Evolutionary conservation across 2,329 filamentous ascomycete species (phyloP).

Genomic region (Arthrocladium fulminans): DNA sequence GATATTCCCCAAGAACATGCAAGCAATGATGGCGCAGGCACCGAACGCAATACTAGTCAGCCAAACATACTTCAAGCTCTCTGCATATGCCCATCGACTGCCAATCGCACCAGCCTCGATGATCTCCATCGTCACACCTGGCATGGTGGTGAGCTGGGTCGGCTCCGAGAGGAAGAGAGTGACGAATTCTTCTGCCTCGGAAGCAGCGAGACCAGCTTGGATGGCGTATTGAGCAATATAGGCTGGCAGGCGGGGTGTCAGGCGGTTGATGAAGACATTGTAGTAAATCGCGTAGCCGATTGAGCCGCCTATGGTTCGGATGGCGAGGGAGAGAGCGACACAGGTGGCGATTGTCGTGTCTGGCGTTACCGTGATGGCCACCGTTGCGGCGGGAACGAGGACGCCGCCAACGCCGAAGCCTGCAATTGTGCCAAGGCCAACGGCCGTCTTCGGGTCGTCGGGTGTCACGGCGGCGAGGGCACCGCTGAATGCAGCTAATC

Average conservation of each 20-base stretch:
- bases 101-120: slow-evolving; percentile 12
- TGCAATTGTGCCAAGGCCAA: slow-evolving; percentile 4
- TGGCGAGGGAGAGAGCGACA: slow-evolving; percentile 9
- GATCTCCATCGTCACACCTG: slow-evolving; percentile 1
- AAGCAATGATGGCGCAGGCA: slow-evolving; percentile 45
- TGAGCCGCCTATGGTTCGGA: slow-evolving; percentile 9
- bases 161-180: slow-evolving; percentile 10
- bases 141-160: slow-evolving; percentile 1
- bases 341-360: slow-evolving; percentile 8
- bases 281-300: slow-evolving; percentile 12
- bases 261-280: slow-evolving; percentile 12
- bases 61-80: slow-evolving; percentile 54
- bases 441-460: not conserved
- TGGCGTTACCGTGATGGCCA: slow-evolving; percentile 14
- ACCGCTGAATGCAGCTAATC: slow-evolving; percentile 13
- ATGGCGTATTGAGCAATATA: slow-evolving; percentile 11
- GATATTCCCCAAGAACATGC: slow-evolving; percentile 52
- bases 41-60: slow-evolving; percentile 56
- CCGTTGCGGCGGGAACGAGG: slow-evolving; percentile 16
- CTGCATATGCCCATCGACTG: slow-evolving; percentile 37
- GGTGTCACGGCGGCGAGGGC: slow-evolving; percentile 8
- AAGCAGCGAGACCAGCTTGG: slow-evolving; percentile 13
- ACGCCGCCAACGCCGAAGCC: slow-evolving; percentile 11
- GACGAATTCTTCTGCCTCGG: slow-evolving; percentile 9
- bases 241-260: slow-evolving; percentile 6